phyloP scores from a whole-genome alignment of 2,329 filamentous ascomycete species.

The Colletotrichum acutatum region DNA sequence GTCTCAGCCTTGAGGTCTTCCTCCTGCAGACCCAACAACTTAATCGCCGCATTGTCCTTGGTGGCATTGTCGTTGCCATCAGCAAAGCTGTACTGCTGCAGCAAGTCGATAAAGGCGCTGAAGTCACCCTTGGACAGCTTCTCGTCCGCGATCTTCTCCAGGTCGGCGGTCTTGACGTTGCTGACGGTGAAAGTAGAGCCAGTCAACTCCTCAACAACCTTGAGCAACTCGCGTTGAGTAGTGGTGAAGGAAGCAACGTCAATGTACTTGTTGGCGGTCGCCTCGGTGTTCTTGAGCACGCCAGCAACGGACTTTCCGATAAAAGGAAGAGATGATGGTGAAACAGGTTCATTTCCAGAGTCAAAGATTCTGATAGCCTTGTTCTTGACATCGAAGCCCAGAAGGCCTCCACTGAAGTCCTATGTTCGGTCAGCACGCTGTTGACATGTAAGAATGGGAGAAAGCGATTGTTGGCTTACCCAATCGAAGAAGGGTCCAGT shows the following conservation, averaged over 20 bases:
- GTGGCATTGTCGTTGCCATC: conserved; percentile 24
- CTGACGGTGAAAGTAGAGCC: conserved; percentile 62
- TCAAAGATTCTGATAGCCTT: conserved; percentile 67
- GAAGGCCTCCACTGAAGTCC: conserved; percentile 59
- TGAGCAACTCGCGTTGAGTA: conserved; percentile 67
- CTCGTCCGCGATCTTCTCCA: conserved; percentile 51
- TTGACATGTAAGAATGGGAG: no score
- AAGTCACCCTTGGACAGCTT: conserved; percentile 53
- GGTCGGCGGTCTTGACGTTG: conserved; percentile 45
- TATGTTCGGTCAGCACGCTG: conserved; percentile 32
- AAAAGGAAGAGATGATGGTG: conserved; percentile 60
- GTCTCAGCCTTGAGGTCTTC: conserved; percentile 23
- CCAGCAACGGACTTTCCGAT: conserved; percentile 64
- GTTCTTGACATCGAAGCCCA: conserved; percentile 61
- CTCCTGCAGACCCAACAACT: conserved; percentile 24
- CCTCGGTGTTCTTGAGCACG: conserved; percentile 58
- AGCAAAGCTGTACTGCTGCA: conserved; percentile 25
- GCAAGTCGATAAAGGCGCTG: conserved; percentile 32
- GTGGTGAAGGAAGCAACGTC: conserved; percentile 67
- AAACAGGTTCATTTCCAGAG: conserved; percentile 63
- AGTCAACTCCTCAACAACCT: conserved; percentile 62
- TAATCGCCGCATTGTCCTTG: conserved; percentile 30
- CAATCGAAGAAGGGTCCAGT: conserved; percentile 72
- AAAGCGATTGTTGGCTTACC: conserved; percentile 46
- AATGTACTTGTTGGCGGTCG: conserved; percentile 69